phyloP scores from a whole-genome alignment of 192 early-diverging fungal genomes.

The Gamsiella multidivaricata region DNA sequence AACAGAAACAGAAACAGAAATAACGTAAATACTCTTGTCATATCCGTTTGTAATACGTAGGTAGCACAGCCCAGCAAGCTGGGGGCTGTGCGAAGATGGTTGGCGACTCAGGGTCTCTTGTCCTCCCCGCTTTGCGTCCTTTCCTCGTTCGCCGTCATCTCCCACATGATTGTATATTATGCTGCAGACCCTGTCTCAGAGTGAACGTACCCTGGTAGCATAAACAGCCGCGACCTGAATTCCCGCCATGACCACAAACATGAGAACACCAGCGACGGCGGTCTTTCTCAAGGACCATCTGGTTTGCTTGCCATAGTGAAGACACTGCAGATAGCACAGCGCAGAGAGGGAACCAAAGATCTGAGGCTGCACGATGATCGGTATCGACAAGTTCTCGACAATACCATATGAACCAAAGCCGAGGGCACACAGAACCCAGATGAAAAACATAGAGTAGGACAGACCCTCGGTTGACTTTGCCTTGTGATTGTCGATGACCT shows the following conservation, averaged over 20 bases:
- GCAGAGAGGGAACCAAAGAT: constrained; percentile 55
- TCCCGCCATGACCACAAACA: constrained; percentile 6
- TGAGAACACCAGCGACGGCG: neutral
- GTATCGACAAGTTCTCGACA: constrained; percentile 54
- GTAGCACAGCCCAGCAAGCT: too few species aligned
- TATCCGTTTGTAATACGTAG: too few species aligned
- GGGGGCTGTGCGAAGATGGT: too few species aligned
- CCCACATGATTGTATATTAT: too few species aligned
- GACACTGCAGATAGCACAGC: constrained; percentile 54
- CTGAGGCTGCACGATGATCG: constrained; percentile 60
- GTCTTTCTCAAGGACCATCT: constrained; percentile 11
- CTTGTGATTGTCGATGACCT: constrained; percentile 59
- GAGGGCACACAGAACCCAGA: constrained; percentile 52
- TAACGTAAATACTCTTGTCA: too few species aligned
- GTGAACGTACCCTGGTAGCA: constrained; percentile 39
- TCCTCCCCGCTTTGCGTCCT: too few species aligned
- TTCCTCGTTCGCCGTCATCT: too few species aligned
- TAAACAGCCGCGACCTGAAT: constrained; percentile 23
- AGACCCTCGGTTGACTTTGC: constrained; percentile 54
- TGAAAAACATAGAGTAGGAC: constrained; percentile 50
- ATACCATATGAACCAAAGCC: constrained; percentile 58
- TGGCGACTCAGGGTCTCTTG: too few species aligned
- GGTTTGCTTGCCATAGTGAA: constrained; percentile 32
- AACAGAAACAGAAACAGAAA: too few species aligned
- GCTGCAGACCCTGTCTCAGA: too few species aligned